Base-by-base conservation (phyloP, 2,329 filamentous ascomycete species). In the Arthrinium puccinioides region DNA sequence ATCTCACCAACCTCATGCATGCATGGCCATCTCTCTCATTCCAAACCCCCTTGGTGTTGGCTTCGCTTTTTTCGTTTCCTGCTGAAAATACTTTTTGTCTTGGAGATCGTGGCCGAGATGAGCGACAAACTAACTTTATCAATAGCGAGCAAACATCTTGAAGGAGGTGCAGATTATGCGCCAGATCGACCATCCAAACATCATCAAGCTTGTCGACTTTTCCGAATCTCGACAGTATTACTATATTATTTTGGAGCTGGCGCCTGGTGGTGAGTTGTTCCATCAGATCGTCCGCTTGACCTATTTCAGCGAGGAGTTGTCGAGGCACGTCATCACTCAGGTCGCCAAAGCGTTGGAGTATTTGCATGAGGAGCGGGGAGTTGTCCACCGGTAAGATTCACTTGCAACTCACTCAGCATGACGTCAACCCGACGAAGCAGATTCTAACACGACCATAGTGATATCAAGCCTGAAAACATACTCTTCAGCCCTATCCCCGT, bases 151-250 rank as follows among this genome's bases (percentile, higher is more conserved):
- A 46, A 98, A 97, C 55, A 97, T 98, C 48, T 69, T 98, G 44
- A 98, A 98, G 66, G 92, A 98, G 63, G 92, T 98, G 11, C 87
- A 95, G 55, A 98, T 98, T 51, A 98, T 98, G 90, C 87, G 89
- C 46, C 85, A 94, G 54, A 73, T 98, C 32, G 88, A 97, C 48
- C 92, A 98, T 51, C 89, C 90, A 44, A 97, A 97, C 58, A 92
- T 98, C 43, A 80, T 96, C 61, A 90, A 87, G 57, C 77, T 98
- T 40, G 74, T 97, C 53, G 87, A 95, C 53, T 97, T 97, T 57
- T 84, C 84, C 45, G 92, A 98, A 62, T 94, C 89, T 1, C 76
- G 77, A 41, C 88, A 97, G 60, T 96, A 96, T 60, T 97, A 97
- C 64, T 98, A 94, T 66, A 96, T 98, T 50, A 81, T 98, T 29